Conservation (phyloP, 2,329 filamentous ascomycete genomes). For the Fusarium mexicanum region DNA sequence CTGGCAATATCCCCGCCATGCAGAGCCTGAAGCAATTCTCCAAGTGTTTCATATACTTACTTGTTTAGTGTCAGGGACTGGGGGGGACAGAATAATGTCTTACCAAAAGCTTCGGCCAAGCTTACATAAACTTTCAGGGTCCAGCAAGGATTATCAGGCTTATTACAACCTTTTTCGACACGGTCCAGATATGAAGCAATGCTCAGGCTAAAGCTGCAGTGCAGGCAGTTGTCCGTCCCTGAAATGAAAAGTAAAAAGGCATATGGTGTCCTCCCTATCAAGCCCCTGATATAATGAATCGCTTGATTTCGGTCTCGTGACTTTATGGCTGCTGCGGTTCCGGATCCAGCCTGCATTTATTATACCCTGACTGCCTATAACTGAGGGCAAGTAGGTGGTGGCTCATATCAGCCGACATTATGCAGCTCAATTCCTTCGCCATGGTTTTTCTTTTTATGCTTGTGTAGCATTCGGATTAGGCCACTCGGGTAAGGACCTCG, state of each 20-base stretch:
- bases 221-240: neutral
- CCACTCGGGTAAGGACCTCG: neutral
- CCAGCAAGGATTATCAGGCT: neutral
- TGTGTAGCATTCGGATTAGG: neutral
- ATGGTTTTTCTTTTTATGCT: neutral
- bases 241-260: neutral
- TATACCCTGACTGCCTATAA: neutral
- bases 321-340: neutral
- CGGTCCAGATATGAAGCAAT: neutral
- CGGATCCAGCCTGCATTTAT: neutral
- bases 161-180: neutral
- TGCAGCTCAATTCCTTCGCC: neutral
- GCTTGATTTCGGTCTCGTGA: neutral
- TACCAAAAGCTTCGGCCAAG: neutral
- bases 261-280: neutral
- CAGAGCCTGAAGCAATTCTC: neutral
- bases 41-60: neutral
- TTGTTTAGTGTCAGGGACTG: neutral
- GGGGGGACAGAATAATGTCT: neutral
- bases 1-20: too few relatives aligned
- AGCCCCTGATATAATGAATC: neutral
- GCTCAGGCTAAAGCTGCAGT: neutral
- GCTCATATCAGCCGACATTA: neutral
- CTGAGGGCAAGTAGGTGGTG: neutral
- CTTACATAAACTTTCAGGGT: slow-evolving; percentile 14